Evolutionary conservation across 306 rosid genomes (phyloP), one percentile per base, ranked within the genome.

Genomic region (Ormosia semicastrata): DNA sequence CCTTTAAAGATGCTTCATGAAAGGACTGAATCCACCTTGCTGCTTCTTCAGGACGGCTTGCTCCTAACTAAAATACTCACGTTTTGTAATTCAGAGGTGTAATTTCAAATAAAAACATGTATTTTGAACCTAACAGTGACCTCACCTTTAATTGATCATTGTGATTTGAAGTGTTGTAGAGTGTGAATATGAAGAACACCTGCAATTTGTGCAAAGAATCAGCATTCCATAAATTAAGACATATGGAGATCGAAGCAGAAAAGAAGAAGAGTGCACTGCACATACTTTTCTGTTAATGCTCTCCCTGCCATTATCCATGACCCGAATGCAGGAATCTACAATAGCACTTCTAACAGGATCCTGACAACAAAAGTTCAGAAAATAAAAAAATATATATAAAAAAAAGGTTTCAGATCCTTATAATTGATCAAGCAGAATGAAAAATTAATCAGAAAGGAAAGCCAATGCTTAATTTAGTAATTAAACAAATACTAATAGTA

Each of bases 41-140:
- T 32, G 99, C 98, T 81, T 95, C 99, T 88, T 95, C 98, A 40
- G 99, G 90, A 77, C 98, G 87, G 82, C 91, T 90, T 64, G 98
- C 98, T 82, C 99, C 98, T 86, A 95, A 77, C 99, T 95, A 79
- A 64, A 84, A 68, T 39, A 84, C 39, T 46, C 82, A 46, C 17
- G 29, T 71, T 77, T 67, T 9, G 47, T 34, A 66, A 77, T 63
- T 59, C 77, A 73, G 34, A 33, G 6, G 2, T 7, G 39, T 33
- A 81, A 58, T 71, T 71, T 72, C 53, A 65, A 84, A 79, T 46
- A 58, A 73, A 64, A 49, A n/a, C 3, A 62, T 9, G 3, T 24
- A 18, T n/a, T 29, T 53, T 14, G 41, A 47, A 47, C 53, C 60
- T 46, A 64, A 60, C 15, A 68, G 47, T 34, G 40, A 70, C 75